Base-by-base conservation (phyloP, 2,329 filamentous ascomycete genomes). In the Fusarium domesticum region DNA sequence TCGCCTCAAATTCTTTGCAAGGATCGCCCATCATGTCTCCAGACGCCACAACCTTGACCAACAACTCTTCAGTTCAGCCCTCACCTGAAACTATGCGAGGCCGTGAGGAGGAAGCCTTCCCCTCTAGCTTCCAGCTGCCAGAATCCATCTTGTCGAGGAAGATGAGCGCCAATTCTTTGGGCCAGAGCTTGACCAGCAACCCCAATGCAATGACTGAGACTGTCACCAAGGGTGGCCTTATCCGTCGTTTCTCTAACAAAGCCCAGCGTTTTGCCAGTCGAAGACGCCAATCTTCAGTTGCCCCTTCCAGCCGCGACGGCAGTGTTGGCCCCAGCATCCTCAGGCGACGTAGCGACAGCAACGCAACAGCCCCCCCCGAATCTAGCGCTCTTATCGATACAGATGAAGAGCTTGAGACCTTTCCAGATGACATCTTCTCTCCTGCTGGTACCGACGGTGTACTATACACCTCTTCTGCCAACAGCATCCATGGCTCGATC, bases 291-390 rank as follows among this genome's bases (percentile, higher is more conserved):
- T 95, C 89, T 14, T 90, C 88, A 3, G 84, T 84, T 1, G 80
- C 86, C 35, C 80, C 86, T 16, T 82, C 84, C 48, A 89, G 85
- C 63, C 83, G 91, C 33, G 90, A 96, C 62, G 84, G 87, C 50
- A 96, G 91, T 63, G 85, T 90, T 18, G 93, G 93, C 0, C 93
- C 93, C 2, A 86, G 90, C 43, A 87, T 96, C 40, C 81, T 95
- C 67, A 83, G 92, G 50, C 80, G 89, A 45, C 83, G 91, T 54
- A 96, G 91, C 66, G 90, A 95, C 66, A 96, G 91, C 71, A 93
- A 87, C 66, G 87, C 81, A 53, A 85, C 85, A 6, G 75, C 77
- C 6, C 79, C 81, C 8, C 70, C 76, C 28, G 75, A 76, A 44
- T 71, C 65, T 20, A 59, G 58, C 23, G 65, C 69, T 50, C 48